Conservation (phyloP, 2,329 filamentous ascomycete species). For the Trichoderma guizhouense region DNA sequence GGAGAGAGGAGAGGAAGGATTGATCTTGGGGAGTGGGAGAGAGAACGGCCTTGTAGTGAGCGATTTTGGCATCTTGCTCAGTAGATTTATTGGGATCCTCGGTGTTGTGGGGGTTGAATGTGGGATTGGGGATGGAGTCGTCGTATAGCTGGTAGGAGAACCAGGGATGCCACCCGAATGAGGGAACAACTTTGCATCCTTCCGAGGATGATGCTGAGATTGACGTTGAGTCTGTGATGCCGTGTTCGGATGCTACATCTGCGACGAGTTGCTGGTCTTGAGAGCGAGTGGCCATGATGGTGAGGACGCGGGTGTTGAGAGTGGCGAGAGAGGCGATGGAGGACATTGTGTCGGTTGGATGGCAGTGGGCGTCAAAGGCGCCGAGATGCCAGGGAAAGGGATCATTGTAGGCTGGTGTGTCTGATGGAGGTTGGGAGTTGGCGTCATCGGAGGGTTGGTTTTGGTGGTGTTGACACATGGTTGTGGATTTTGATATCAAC, state of each 20-base stretch:
- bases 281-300: constrained; percentile 72
- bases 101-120: constrained; percentile 32
- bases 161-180: constrained; percentile 89
- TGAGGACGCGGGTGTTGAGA: constrained; percentile 66
- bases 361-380: constrained; percentile 77
- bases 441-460: background rate
- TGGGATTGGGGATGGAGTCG: constrained; percentile 43
- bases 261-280: constrained; percentile 74
- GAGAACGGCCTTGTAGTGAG: constrained; percentile 67
- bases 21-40: constrained; percentile 47
- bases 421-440: background rate
- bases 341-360: constrained; percentile 74
- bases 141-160: constrained; percentile 75
- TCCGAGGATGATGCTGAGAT: background rate
- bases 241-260: constrained; percentile 55
- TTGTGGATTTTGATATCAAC: background rate
- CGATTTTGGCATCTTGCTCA: constrained; percentile 36
- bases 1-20: constrained; percentile 49
- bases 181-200: constrained; percentile 49
- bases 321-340: constrained; percentile 53
- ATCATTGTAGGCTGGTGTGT: constrained; percentile 6
- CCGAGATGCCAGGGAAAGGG: constrained; percentile 67
- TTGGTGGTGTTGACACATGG: constrained; percentile 15
- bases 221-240: constrained; percentile 33
- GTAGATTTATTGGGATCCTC: constrained; percentile 6